phyloP scores from a whole-genome alignment of 1,139 yeast genomes.

The Geotrichum restrictum region DNA sequence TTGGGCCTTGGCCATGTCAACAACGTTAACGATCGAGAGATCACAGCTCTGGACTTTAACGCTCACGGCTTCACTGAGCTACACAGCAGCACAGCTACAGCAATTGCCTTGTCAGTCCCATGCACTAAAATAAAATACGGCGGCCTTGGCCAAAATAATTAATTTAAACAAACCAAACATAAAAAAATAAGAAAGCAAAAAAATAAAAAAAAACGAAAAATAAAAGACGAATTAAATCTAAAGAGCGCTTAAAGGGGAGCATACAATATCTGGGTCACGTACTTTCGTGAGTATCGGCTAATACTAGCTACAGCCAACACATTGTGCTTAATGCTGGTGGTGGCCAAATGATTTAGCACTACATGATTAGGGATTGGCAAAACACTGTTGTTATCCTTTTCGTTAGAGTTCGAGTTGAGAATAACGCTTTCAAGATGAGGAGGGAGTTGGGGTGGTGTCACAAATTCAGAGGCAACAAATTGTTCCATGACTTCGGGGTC shows the following conservation, averaged over 20 bases:
- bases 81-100: too few species aligned
- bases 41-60: too few species aligned
- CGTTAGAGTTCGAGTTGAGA: slow-evolving; percentile 58
- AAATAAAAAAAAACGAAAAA: background rate
- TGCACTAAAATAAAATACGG: too few species aligned
- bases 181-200: background rate
- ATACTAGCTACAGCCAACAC: slow-evolving; percentile 77
- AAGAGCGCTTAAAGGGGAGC: slow-evolving; percentile 22
- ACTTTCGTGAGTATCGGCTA: slow-evolving; percentile 79
- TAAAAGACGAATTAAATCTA: background rate
- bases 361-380: slow-evolving; percentile 87
- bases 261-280: slow-evolving; percentile 46
- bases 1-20: too few species aligned
- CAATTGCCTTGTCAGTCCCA: too few species aligned
- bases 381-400: slow-evolving; percentile 52
- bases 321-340: slow-evolving; percentile 82
- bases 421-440: slow-evolving; percentile 87
- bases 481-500: slow-evolving; percentile 44
- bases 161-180: too few species aligned
- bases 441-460: slow-evolving; percentile 85
- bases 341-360: slow-evolving; percentile 81
- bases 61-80: too few species aligned
- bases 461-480: slow-evolving; percentile 46
- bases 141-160: too few species aligned
- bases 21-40: too few species aligned